Conservation (phyloP, 495 filamentous ascomycete genomes). For the Aspergillus homomorphus region DNA sequence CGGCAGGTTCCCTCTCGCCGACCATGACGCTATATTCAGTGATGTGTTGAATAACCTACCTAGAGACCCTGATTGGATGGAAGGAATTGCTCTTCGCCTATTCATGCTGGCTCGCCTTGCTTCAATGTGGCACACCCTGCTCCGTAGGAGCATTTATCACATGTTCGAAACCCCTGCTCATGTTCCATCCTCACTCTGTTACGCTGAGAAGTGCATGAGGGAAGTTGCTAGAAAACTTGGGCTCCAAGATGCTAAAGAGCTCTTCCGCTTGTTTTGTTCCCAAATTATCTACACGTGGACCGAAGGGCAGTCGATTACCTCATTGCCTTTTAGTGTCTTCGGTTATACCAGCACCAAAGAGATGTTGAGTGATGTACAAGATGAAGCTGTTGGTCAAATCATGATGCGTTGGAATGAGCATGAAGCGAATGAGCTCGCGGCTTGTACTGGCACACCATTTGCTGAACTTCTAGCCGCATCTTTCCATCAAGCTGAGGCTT, state of each 20-base stretch:
- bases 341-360: constrained; percentile 67
- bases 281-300: constrained; percentile 96
- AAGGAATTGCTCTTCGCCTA: constrained; percentile 84
- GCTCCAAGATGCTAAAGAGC: constrained; percentile 57
- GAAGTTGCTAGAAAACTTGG: constrained; percentile 61
- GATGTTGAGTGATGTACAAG: constrained; percentile 68
- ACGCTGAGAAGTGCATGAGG: constrained; percentile 69
- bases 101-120: constrained; percentile 71
- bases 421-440: constrained; percentile 56
- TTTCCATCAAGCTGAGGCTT: constrained; percentile 79
- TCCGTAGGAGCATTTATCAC: constrained; percentile 82
- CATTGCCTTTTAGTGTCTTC: constrained; percentile 80
- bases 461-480: constrained; percentile 59
- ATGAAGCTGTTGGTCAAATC: constrained; percentile 78
- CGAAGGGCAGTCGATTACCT: constrained; percentile 55
- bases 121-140: constrained; percentile 73
- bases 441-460: constrained; percentile 50
- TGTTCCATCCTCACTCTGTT: constrained; percentile 55
- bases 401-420: constrained; percentile 75
- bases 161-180: constrained; percentile 84
- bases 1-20: constrained; percentile 67
- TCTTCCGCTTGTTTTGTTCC: constrained; percentile 86
- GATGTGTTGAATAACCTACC: constrained; percentile 75
- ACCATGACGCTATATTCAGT: constrained; percentile 77
- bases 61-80: constrained; percentile 61